Evolutionary conservation across 1,284 basidiomycete species (phyloP).

Genomic region (Leccinum solheimii): DNA sequence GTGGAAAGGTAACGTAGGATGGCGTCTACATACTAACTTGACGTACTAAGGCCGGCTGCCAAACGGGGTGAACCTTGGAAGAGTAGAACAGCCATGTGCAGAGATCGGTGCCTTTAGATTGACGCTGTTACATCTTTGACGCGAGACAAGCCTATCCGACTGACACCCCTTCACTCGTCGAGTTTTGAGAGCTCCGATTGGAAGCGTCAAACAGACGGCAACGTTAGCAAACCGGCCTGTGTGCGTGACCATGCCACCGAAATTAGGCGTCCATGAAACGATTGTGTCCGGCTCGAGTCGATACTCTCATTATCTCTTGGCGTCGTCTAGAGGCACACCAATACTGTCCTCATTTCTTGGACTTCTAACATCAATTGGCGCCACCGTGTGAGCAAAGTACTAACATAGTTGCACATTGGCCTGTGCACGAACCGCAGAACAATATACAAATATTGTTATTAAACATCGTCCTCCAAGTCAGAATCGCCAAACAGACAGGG

Average conservation of each 20-base stretch:
- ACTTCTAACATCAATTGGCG: not conserved
- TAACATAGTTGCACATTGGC: not conserved
- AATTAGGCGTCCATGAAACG: not conserved
- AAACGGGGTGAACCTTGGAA: not conserved
- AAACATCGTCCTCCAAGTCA: conserved; percentile 29
- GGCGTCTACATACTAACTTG: not conserved
- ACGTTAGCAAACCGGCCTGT: no score
- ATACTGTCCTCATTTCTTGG: not conserved
- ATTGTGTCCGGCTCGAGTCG: not conserved
- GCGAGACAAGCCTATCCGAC: not conserved
- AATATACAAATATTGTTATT: not conserved
- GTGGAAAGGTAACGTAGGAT: not conserved
- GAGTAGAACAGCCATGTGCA: not conserved
- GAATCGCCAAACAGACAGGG: conserved; percentile 34
- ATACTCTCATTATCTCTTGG: not conserved
- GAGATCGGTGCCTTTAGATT: not conserved
- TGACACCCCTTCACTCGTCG: not conserved
- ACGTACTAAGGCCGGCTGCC: not conserved
- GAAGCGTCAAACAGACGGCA: no score
- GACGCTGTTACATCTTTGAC: not conserved
- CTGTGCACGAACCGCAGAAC: not conserved
- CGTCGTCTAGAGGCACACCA: not conserved
- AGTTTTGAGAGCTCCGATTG: no score
- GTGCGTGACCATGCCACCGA: not conserved
- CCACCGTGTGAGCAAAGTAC: not conserved